These are phyloP conservation scores for Pseudonitzschia pungens DNA, from an alignment of 108 stramenopile genomes.

Conservation along the genomic window DNA sequence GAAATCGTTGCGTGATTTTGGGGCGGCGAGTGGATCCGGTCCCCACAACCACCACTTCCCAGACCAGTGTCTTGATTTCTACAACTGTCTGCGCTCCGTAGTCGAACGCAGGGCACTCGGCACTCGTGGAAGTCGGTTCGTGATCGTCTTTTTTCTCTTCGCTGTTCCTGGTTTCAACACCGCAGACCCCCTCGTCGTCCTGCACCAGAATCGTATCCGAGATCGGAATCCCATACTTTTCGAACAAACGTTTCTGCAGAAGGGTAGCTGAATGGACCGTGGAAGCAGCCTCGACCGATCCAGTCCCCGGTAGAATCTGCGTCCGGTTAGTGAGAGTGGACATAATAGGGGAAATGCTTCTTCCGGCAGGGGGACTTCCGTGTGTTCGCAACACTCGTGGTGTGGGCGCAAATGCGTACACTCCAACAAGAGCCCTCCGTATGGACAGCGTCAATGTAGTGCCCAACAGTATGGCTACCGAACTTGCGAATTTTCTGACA, in stretches of 20 bases:
- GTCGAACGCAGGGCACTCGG: not conserved
- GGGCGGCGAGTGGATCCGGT: not conserved
- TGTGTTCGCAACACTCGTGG: too few species aligned
- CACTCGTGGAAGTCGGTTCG: not conserved
- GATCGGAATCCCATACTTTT: not conserved
- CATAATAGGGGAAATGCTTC: too few species aligned
- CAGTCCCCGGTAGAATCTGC: not conserved
- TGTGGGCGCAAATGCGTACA: too few species aligned
- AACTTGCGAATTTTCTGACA: too few species aligned
- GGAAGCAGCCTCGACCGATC: not conserved
- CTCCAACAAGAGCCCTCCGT: too few species aligned
- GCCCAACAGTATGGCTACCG: too few species aligned
- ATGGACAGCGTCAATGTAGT: too few species aligned
- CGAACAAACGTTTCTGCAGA: not conserved
- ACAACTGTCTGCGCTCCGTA: not conserved
- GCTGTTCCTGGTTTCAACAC: not conserved
- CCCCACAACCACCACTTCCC: constrained; percentile 21
- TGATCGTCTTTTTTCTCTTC: constrained; percentile 9
- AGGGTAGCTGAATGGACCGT: not conserved
- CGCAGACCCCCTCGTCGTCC: not conserved
- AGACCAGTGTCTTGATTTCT: constrained; percentile 38
- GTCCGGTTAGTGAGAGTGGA: not conserved
- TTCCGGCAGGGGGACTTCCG: too few species aligned
- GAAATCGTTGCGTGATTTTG: not conserved
- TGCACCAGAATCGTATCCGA: not conserved